Evolutionary conservation across 2,329 filamentous ascomycete genomes (phyloP).

Genomic region (Colletotrichum godetiae): DNA sequence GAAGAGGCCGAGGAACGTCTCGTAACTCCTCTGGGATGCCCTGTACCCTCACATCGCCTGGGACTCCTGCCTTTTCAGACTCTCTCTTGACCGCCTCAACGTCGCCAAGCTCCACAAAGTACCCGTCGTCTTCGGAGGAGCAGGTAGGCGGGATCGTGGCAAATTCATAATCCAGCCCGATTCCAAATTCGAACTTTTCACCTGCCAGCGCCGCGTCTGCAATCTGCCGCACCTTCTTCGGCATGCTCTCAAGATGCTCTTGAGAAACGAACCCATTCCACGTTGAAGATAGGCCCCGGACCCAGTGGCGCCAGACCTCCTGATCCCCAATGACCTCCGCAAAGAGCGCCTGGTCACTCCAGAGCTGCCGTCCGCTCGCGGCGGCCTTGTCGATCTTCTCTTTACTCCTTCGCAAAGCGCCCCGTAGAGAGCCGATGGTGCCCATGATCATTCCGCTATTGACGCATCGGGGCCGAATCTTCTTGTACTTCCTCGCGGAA

Average conservation of each 20-base stretch:
- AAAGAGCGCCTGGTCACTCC: conserved; percentile 52
- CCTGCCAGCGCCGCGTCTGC: conserved; percentile 44
- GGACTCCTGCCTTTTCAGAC: conserved; percentile 46
- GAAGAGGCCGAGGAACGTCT: conserved; percentile 30
- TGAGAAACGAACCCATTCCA: conserved; percentile 46
- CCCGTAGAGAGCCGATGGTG: conserved; percentile 43
- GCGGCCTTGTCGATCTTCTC: conserved; percentile 44
- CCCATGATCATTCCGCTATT: conserved; percentile 51
- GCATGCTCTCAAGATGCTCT: conserved; percentile 30
- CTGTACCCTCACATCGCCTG: conserved; percentile 42
- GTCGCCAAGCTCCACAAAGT: conserved; percentile 46
- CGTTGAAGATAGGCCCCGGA: conserved; percentile 40
- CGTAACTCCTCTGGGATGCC: conserved; percentile 43
- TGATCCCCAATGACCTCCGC: conserved; percentile 53
- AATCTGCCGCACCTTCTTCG: conserved; percentile 39
- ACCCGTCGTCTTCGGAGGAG: conserved; percentile 50
- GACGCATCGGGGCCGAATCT: conserved; percentile 47
- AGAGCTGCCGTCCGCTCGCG: conserved; percentile 47
- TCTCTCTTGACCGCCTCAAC: conserved; percentile 36
- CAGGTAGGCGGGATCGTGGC: conserved; percentile 50
- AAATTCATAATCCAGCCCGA: conserved; percentile 52
- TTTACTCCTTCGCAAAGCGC: conserved; percentile 40
- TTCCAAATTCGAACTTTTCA: conserved; percentile 49
- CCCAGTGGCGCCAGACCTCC: conserved; percentile 50
- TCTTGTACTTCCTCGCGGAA: conserved; percentile 46